phyloP scores from a whole-genome alignment of 192 early-diverging fungal genomes.

The Ramicandelaber brevisporus region DNA sequence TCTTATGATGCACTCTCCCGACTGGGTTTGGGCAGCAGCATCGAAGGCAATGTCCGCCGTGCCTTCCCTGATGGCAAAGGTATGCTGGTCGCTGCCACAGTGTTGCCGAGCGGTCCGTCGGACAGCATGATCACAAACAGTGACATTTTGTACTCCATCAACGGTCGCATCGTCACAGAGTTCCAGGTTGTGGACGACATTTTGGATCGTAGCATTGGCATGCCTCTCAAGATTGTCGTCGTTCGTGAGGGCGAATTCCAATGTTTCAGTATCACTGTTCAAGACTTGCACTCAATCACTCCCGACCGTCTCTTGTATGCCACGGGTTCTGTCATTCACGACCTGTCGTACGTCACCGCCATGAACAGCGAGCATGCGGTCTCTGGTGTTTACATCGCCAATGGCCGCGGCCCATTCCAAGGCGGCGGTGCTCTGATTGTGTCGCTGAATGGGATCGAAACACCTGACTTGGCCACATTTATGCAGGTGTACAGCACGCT shows the following conservation, averaged over 20 bases:
- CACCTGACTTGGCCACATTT: too few relatives aligned
- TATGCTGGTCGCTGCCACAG: constrained; percentile 33
- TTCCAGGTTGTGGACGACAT: constrained; percentile 37
- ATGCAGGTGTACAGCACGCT: too few relatives aligned
- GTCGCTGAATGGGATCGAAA: too few relatives aligned
- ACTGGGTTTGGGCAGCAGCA: constrained; percentile 32
- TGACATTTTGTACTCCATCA: constrained; percentile 38
- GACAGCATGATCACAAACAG: too few relatives aligned
- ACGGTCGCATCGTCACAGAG: constrained; percentile 33
- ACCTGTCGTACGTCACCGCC: constrained; percentile 52
- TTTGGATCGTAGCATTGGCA: constrained; percentile 31
- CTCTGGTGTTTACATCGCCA: too few relatives aligned
- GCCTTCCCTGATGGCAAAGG: constrained; percentile 39
- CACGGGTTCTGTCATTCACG: constrained; percentile 57
- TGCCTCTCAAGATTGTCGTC: constrained; percentile 21
- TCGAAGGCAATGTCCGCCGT: constrained; percentile 32
- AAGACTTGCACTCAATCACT: constrained; percentile 52
- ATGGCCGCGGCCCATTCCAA: constrained; percentile 5
- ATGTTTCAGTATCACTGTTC: constrained; percentile 18
- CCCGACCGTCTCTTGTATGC: constrained; percentile 65
- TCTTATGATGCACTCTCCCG: constrained; percentile 48
- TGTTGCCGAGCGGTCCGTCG: constrained; percentile 48
- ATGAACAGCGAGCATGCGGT: too few relatives aligned
- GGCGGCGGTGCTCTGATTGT: not conserved
- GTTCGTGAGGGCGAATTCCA: constrained; percentile 23